A percentile compares a stretch with the other conserved stretches of the same genome.
These are phyloP conservation scores for Athelia sp. DNA, from an alignment of 1,284 basidiomycete genomes.

Conservation along the genomic window DNA sequence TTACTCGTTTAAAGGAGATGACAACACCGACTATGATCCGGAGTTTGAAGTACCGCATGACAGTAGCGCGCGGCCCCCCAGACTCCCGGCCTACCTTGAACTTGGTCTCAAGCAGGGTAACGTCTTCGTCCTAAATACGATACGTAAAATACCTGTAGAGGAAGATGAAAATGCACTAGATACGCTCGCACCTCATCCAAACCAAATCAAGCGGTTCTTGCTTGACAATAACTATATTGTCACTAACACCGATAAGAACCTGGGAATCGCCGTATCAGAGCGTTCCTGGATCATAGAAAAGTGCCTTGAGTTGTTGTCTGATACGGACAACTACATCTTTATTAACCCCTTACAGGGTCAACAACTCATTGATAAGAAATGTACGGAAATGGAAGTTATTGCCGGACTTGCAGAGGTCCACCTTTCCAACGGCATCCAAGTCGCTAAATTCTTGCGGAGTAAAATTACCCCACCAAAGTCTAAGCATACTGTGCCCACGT, in stretches of 20 bases:
- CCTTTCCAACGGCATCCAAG: constrained; percentile 3
- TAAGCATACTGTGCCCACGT: constrained; percentile 15
- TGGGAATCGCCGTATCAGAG: constrained; percentile 18
- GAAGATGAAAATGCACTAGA: constrained; percentile 3
- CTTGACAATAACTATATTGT: constrained; percentile 15
- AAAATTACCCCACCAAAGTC: constrained; percentile 4
- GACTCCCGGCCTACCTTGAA: constrained; percentile 13
- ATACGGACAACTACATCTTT: constrained; percentile 4
- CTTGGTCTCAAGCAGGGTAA: constrained; percentile 10
- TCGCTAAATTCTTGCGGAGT: constrained; percentile 10
- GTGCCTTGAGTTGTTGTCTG: constrained; percentile 9
- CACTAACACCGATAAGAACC: constrained; percentile 20
- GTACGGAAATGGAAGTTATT: constrained; percentile 5
- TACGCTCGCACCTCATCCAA: constrained; percentile 6
- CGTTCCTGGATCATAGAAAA: constrained; percentile 20
- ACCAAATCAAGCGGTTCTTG: constrained; percentile 13
- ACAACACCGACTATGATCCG: constrained; percentile 14
- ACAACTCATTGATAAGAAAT: constrained; percentile 2
- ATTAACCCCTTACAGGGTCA: neutral
- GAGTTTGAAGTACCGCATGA: constrained; percentile 13
- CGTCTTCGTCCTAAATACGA: constrained; percentile 12
- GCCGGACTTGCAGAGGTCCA: constrained; percentile 1
- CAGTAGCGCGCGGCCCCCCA: neutral
- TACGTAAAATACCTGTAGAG: constrained; percentile 14
- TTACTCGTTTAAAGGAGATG: constrained; percentile 6